Evolutionary conservation across 257 asterid species (phyloP), one percentile per base, ranked within the genome.

Genomic region (Przewalskia tangutica): DNA sequence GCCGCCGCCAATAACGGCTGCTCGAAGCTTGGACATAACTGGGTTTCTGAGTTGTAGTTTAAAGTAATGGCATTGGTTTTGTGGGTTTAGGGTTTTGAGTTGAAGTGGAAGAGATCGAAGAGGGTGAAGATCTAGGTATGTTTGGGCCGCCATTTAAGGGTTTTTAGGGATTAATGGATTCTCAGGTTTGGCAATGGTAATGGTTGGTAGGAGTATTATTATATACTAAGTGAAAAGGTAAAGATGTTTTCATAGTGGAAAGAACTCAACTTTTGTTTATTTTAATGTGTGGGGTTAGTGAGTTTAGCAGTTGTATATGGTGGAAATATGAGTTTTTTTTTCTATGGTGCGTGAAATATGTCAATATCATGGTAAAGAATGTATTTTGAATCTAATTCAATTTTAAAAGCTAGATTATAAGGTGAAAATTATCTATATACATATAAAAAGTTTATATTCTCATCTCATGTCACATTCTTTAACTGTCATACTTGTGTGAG

Each of bases 1-100:
- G 14, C 98, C 98, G 8, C 97, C 98, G 11, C 98, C 98, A 2
- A 93, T 87, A 0, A 92, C 98, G n/a, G 98, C 98, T 1, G 83
- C 97, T 27, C 94, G 88, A 51, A 94, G 88, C 80, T 90, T 89
- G 63, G 89, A 83, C 82, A 65, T 79, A 86, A 77, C 82, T 81
- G 20, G 56, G 59, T 79, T 53, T 68, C 85, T 50, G 55, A 77
- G 50, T 46, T 86, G 87, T 16, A 55, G 84, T 70, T 82, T 82
- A 56, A 77, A 55, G 20, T 65, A 78, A 86, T 27, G 85, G 87
- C 36, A 78, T 76, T 16, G 66, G 20, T 81, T 53, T 67, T 50
- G 63, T 53, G 86, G 81, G 53, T 79, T 75, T 84, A 80, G 84
- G 60, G 84, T 77, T 81, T 68, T 89, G 84, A 79, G 83, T 62